Evolutionary conservation across 1,284 basidiomycete genomes (phyloP).

Genomic region (Golubevia pallescens): DNA sequence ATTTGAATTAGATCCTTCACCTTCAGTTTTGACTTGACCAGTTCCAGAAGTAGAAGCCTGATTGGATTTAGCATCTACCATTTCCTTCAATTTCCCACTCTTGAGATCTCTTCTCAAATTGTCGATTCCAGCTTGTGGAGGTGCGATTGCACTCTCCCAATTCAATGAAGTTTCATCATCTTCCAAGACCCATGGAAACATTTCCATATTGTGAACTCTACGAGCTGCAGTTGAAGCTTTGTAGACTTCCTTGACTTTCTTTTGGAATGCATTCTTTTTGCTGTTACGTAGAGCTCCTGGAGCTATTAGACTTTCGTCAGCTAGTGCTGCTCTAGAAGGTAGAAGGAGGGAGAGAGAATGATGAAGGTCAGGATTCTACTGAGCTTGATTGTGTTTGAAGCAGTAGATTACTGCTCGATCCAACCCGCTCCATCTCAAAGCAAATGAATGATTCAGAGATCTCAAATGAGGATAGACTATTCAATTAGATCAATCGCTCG

Average conservation of each 20-base stretch:
- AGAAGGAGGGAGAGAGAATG: too few species aligned
- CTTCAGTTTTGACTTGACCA: constrained; percentile 9
- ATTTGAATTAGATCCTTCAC: constrained; percentile 10
- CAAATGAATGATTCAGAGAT: too few species aligned
- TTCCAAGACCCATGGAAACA: constrained; percentile 60
- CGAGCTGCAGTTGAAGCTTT: constrained; percentile 51
- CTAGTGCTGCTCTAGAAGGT: too few species aligned
- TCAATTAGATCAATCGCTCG: too few species aligned
- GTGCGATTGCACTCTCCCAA: constrained; percentile 50
- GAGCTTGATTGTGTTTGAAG: too few species aligned
- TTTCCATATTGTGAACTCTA: constrained; percentile 54
- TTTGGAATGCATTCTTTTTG: constrained; percentile 34
- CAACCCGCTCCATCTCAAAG: too few species aligned
- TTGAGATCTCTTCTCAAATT: constrained; percentile 21
- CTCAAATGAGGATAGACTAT: too few species aligned
- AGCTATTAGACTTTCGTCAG: constrained; percentile 20
- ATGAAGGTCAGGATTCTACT: too few species aligned
- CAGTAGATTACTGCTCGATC: too few species aligned
- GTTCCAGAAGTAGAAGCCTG: neutral
- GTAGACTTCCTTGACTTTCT: constrained; percentile 57
- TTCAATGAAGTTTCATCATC: constrained; percentile 57
- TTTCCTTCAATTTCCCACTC: constrained; percentile 16
- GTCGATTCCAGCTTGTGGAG: constrained; percentile 36
- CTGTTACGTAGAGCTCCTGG: constrained; percentile 30
- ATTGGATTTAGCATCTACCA: constrained; percentile 27